phyloP scores from a whole-genome alignment of 2,329 filamentous ascomycete genomes.

The Hypoxylon sp. region DNA sequence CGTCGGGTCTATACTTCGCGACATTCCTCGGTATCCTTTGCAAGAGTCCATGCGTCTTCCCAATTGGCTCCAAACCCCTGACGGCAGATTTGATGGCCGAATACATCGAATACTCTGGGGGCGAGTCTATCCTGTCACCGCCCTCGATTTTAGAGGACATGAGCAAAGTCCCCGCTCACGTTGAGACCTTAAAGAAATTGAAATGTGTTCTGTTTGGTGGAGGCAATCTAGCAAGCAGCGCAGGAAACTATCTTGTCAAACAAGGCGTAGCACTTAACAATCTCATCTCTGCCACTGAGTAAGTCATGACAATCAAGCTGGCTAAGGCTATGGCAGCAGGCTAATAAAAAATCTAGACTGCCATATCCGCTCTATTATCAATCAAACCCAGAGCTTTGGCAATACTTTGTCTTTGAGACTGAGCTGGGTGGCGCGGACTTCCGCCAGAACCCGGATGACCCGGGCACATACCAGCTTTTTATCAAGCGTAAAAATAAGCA shows the following conservation, averaged over 20 bases:
- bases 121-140: constrained; percentile 12
- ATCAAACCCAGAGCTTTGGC: constrained; percentile 25
- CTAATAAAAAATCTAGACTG: constrained; percentile 13
- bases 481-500: constrained; percentile 55
- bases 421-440: constrained; percentile 22
- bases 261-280: constrained; percentile 20
- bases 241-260: constrained; percentile 18
- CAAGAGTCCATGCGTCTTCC: constrained; percentile 5
- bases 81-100: constrained; percentile 15
- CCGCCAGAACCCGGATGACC: constrained; percentile 38
- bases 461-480: constrained; percentile 56
- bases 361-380: constrained; percentile 28
- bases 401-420: constrained; percentile 30
- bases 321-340: not conserved
- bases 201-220: constrained; percentile 24
- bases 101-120: constrained; percentile 25
- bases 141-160: constrained; percentile 32
- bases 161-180: constrained; percentile 25
- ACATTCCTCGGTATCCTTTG: constrained; percentile 13
- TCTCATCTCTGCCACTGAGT: constrained; percentile 33
- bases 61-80: constrained; percentile 27
- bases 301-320: constrained; percentile 1
- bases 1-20: constrained; percentile 45
- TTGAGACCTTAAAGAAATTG: constrained; percentile 27
- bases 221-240: constrained; percentile 22